Base-by-base conservation (phyloP, 164 flowering plant genomes). In the Umbilicus rupestris region DNA sequence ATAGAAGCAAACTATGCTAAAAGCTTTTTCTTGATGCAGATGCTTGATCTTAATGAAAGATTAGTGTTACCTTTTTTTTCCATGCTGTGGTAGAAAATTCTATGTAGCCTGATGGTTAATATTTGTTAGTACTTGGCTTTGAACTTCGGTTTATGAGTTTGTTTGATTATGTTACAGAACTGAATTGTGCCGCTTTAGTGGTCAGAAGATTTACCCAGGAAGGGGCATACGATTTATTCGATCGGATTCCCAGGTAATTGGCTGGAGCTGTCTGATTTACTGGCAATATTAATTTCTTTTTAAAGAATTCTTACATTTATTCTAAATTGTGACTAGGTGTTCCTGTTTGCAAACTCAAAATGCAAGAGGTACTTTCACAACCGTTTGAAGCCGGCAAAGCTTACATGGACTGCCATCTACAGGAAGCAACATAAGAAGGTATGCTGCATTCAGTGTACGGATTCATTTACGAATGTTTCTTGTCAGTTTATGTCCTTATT, bases 341-440 rank as follows among this genome's bases (percentile, higher is more conserved):
- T 89, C 74, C 81, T 87, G 7, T 89, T 89, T 66, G 79, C 82
- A 15, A 89, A 89, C 57, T 89, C 92, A 7, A 87, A 89, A 81
- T 89, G 96, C 78, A 89, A 85, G 81, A 80, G 90, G 79, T 87
- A 89, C 72, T 89, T 89, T 79, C 92, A 87, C 81, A 89, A 85
- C 73, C 67, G 82, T 8, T 64, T 89, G 84, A 89, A 85, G 87
- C 96, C 96, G n/a, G 81, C 96, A 0, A 89, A 89, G 80, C 90
- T 89, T 71, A 83, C 88, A 26, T 83, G 87, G 85, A 84, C 87
- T 22, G 85, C 87, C 55, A 81, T 84, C 78, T 84, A 80, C 72
- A 73, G 87, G 76, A 84, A 84, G 82, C 87, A 84, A 41, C 87
- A 83, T 30, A 83, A 83, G 78, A 83, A 83, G 82, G 87, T 81